These are phyloP conservation scores for Candida ortonii DNA, from an alignment of 805 yeast species.

Conservation along the genomic window DNA sequence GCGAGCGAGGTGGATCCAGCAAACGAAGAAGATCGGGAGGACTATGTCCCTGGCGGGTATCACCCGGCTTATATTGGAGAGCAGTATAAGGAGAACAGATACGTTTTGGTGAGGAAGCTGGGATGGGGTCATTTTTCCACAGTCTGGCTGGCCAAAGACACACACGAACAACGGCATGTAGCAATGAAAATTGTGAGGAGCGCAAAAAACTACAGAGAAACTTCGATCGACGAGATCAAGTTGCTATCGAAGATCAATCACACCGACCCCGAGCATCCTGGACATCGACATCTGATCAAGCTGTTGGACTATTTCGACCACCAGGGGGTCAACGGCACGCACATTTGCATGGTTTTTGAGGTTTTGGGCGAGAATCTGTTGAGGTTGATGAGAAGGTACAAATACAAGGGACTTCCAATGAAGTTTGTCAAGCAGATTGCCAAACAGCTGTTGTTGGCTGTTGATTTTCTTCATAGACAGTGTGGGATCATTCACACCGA, in stretches of 20 bases:
- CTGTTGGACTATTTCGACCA: constrained; percentile 83
- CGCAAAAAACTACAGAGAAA: constrained; percentile 86
- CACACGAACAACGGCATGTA: constrained; percentile 64
- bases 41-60: constrained; percentile 90
- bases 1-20: constrained; percentile 35
- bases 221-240: constrained; percentile 91
- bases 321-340: constrained; percentile 86
- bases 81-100: constrained; percentile 63
- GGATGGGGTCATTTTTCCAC: constrained; percentile 99
- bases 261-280: constrained; percentile 66
- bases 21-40: constrained; percentile 83
- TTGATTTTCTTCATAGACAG: constrained; percentile 56
- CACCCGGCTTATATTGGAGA: constrained; percentile 94
- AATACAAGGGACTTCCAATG: constrained; percentile 48
- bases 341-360: constrained; percentile 96
- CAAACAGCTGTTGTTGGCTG: constrained; percentile 51
- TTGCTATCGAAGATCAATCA: constrained; percentile 65
- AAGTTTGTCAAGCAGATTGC: constrained; percentile 56
- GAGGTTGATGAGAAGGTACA: constrained; percentile 75
- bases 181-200: constrained; percentile 93
- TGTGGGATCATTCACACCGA: constrained; percentile 76
- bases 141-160: constrained; percentile 81
- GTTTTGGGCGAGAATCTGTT: constrained; percentile 91
- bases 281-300: constrained; percentile 76
- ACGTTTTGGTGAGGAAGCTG: constrained; percentile 78